Evolutionary conservation across 83 land plant species (phyloP).

Genomic region (Diphasiastrum complanatum): DNA sequence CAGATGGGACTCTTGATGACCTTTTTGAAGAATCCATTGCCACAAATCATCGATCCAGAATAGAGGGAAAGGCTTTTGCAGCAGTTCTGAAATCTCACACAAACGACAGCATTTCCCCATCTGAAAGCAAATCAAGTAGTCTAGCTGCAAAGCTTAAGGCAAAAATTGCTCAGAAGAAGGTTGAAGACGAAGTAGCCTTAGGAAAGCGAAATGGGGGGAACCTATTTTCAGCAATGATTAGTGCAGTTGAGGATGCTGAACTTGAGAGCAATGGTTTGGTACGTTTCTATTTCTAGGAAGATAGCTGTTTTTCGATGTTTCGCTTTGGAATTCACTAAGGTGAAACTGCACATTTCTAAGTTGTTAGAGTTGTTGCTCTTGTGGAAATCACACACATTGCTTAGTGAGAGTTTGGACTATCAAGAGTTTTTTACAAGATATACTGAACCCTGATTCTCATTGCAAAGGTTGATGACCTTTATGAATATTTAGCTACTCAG

Average conservation of each 20-base stretch:
- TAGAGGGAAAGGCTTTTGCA: constrained; percentile 54
- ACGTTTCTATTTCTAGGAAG: too few species aligned
- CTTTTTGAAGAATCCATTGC: constrained; percentile 55
- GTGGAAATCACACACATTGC: too few species aligned
- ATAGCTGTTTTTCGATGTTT: too few species aligned
- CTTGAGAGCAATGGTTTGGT: not conserved
- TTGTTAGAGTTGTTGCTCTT: too few species aligned
- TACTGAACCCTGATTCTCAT: too few species aligned
- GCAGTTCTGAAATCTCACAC: constrained; percentile 39
- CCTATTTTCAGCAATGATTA: constrained; percentile 51
- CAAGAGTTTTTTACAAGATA: too few species aligned
- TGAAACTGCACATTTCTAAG: too few species aligned
- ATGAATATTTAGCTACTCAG: too few species aligned
- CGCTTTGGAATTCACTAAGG: too few species aligned
- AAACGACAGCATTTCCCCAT: constrained; percentile 16
- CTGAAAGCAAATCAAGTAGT: constrained; percentile 41
- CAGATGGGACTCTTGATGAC: constrained; percentile 84
- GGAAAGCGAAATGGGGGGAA: constrained; percentile 50
- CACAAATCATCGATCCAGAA: constrained; percentile 28
- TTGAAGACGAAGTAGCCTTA: constrained; percentile 35
- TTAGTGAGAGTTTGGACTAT: too few species aligned
- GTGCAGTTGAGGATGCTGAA: constrained; percentile 56
- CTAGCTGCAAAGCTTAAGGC: constrained; percentile 67
- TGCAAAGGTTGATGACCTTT: too few species aligned
- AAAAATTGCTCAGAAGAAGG: constrained; percentile 62